Evolutionary conservation across 108 stramenopile species (phyloP).

Genomic region (Pseudonitzschia multiseries): DNA sequence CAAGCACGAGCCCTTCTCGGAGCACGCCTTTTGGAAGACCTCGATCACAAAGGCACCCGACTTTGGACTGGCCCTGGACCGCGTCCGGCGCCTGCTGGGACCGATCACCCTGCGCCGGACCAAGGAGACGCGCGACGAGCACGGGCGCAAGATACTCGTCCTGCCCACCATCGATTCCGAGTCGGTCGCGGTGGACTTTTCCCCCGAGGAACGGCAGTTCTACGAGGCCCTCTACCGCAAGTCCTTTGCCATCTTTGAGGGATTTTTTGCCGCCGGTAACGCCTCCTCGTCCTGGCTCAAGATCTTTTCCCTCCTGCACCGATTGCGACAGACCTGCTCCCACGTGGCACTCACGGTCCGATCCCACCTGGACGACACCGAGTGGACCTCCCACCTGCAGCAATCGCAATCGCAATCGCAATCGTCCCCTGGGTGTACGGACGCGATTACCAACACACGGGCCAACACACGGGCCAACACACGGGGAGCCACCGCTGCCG

Average conservation of each 20-base stretch:
- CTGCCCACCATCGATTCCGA: conserved; percentile 77
- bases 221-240: conserved; percentile 71
- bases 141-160: conserved; percentile 74
- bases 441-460: too few relatives aligned
- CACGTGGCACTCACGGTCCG: conserved; percentile 81
- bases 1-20: conserved; percentile 82
- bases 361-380: conserved; percentile 42
- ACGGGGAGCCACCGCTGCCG: background rate
- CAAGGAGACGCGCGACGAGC: conserved; percentile 63
- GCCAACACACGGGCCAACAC: too few relatives aligned
- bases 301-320: conserved; percentile 78
- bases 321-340: conserved; percentile 79
- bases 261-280: conserved; percentile 63
- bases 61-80: conserved; percentile 50
- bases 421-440: background rate
- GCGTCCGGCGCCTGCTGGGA: conserved; percentile 63
- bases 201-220: conserved; percentile 71
- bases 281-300: conserved; percentile 80
- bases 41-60: conserved; percentile 43
- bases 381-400: conserved; percentile 28
- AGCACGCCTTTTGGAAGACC: conserved; percentile 68
- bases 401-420: background rate
- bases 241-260: conserved; percentile 75
- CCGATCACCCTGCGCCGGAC: conserved; percentile 81
- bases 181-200: conserved; percentile 56